Base-by-base conservation (phyloP, 2,329 filamentous ascomycete species). In the Cladosporium sp. region DNA sequence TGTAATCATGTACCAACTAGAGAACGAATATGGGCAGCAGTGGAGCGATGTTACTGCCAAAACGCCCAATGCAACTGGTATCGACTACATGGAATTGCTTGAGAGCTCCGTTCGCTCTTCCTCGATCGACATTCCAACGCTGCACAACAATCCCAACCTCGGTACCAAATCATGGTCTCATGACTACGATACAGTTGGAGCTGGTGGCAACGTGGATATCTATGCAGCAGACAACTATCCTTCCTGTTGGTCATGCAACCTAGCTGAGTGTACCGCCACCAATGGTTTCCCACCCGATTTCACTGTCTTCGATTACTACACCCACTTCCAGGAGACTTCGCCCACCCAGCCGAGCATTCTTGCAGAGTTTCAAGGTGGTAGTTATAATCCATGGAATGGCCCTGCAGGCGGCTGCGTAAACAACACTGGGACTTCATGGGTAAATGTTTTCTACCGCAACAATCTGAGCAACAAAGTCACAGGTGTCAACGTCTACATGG, bases 401-500 rank as follows among this genome's bases (percentile, higher is more conserved):
- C 84, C 83, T 0, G 74, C 82, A 67, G 84, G 81, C 4, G 81
- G 82, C 2, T 85, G 83, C 45, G 75, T 78, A 0, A 72, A 72
- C 1, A 79, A 84, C 43, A 84, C 82, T 17, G 82, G 82, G 1
- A 76, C 80, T 0, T 81, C 85, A 49, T 88, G 84, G 63, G 84
- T 82, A 1, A 86, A 87, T 59, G 68, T 88, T 3, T 87, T 85
- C 71, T 88, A 88, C 68, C 77, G 84, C 11, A 81, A 86, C 66
- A 79, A 86, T 55, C 81, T 87, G 25, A 82, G 78, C 25, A 81
- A 87, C 64, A 76, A 82, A 0, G 78, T 86, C 3, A 84, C 82
- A 0, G 82, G 82, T 0, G 78, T 86, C 57, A 85, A 79, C 30
- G 69, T 88, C 1, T 88, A 88, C 67, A 87, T 88, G 84, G 72